Base-by-base conservation (phyloP, 257 asterid species). In the Fraxinus pennsylvanica region DNA sequence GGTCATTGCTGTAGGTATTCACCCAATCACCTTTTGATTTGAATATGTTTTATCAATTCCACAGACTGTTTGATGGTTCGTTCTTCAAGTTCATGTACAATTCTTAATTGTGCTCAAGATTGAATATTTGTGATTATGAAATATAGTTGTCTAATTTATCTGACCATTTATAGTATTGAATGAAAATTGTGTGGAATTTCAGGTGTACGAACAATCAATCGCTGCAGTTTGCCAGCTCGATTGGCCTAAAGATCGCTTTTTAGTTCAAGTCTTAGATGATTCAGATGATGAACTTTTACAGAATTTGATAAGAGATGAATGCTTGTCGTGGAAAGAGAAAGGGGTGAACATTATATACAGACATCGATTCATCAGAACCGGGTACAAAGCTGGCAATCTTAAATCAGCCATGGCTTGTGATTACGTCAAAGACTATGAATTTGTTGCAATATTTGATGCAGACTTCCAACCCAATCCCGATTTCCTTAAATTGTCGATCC, bases 351-450 rank as follows among this genome's bases (percentile, higher is more conserved):
- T 94, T 38, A 84, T 94, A 36, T 94, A 94, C 74, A 86, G 98
- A 36, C 98, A 94, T 75, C 82, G 98, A 68, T 89, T 92, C 73
- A 89, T 88, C 78, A 74, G 98, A 77, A 94, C 97, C 1, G 98
- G 98, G 2, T 94, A 94, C 78, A 94, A 94, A 87, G 97, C 98
- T 27, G 98, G 97, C 33, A 94, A 94, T 80, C 96, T 94, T 76
- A 92, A 94, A 83, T 94, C 98, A 6, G 98, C 98, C 77, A 94
- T 94, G 98, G 81, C 91, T 1, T 91, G 98, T 80, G 97, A 92
- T 67, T 94, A 94, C 72, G 92, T 94, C 39, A 90, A 92, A 38
- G 88, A 92, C 89, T 94, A 88, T 22, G 98, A 94, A 71, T 94
- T 91, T 59, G 98, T 91, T 35, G 91, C 97, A 1, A 94, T 94